phyloP scores from a whole-genome alignment of 2,329 filamentous ascomycete species.

The Ceratocystis papillata region DNA sequence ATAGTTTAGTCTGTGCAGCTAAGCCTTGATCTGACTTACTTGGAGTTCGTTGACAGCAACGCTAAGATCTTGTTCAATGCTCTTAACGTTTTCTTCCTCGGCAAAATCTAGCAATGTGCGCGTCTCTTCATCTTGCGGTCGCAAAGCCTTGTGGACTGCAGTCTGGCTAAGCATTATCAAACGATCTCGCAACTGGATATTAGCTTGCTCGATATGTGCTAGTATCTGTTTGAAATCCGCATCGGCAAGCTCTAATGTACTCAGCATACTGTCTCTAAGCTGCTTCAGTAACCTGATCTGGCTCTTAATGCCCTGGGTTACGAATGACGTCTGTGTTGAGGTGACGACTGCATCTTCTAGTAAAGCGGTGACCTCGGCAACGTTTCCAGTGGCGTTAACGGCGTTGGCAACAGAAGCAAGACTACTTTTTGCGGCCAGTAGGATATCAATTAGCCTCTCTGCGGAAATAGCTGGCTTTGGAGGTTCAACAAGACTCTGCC shows the following conservation, averaged over 20 bases:
- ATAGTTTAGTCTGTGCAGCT: neutral
- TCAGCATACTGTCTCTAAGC: constrained; percentile 42
- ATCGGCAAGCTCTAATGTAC: constrained; percentile 48
- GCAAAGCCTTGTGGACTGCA: constrained; percentile 52
- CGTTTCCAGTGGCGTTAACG: constrained; percentile 66
- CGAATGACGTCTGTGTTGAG: constrained; percentile 56
- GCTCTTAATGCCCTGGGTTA: constrained; percentile 50
- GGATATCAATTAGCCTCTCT: constrained; percentile 70
- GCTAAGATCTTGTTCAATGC: constrained; percentile 55
- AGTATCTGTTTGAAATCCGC: constrained; percentile 52
- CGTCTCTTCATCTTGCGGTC: constrained; percentile 46
- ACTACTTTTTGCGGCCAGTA: constrained; percentile 78
- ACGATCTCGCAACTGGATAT: constrained; percentile 53
- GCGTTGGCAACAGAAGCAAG: constrained; percentile 74
- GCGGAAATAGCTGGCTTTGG: constrained; percentile 33
- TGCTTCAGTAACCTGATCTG: constrained; percentile 44
- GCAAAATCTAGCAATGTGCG: constrained; percentile 66
- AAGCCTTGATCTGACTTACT: constrained; percentile 34
- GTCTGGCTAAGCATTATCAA: constrained; percentile 55
- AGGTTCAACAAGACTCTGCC: constrained; percentile 20
- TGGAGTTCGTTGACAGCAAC: constrained; percentile 60
- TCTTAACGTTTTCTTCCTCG: constrained; percentile 58
- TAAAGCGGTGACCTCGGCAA: constrained; percentile 66
- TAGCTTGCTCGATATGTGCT: constrained; percentile 54
- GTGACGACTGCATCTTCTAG: constrained; percentile 71